Percentiles rank a stretch among this genome's conserved stretches.
Conservation (phyloP, 2,329 filamentous ascomycete species). For the Neofusicoccum sp. region DNA sequence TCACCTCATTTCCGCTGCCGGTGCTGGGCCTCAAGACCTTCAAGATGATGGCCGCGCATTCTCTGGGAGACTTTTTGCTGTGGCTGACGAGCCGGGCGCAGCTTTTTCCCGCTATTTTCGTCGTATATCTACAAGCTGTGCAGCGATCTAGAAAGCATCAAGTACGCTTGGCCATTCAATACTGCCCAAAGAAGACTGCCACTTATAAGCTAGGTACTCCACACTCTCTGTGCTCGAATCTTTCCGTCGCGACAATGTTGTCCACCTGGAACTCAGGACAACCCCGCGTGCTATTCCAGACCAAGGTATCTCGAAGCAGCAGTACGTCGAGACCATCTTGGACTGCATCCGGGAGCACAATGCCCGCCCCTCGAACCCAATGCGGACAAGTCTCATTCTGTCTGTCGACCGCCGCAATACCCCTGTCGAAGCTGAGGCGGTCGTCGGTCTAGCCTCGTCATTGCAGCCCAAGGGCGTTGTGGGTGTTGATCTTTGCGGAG, state of each 20-base stretch:
- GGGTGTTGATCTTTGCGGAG: slow-evolving; percentile 75
- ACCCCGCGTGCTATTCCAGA: slow-evolving; percentile 66
- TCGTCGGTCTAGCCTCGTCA: slow-evolving; percentile 61
- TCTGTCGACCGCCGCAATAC: slow-evolving; percentile 69
- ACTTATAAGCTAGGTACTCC: slow-evolving; percentile 51
- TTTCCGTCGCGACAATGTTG: slow-evolving; percentile 69
- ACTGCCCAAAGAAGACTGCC: not conserved
- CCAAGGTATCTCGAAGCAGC: slow-evolving; percentile 56
- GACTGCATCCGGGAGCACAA: slow-evolving; percentile 59
- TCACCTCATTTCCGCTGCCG: no score
- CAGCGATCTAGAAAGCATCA: slow-evolving; percentile 60
- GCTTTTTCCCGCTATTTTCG: slow-evolving; percentile 77
- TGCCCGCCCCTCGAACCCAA: slow-evolving; percentile 31
- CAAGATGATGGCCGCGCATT: not conserved
- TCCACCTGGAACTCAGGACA: slow-evolving; percentile 77
- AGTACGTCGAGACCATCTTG: slow-evolving; percentile 67
- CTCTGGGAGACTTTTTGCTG: not conserved
- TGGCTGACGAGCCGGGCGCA: slow-evolving; percentile 14
- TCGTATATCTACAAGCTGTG: slow-evolving; percentile 77
- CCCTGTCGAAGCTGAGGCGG: slow-evolving; percentile 58
- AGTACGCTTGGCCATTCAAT: slow-evolving; percentile 48
- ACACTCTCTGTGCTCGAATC: slow-evolving; percentile 57
- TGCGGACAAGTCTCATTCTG: slow-evolving; percentile 68
- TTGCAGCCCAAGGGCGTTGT: slow-evolving; percentile 60
- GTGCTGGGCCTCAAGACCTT: no score